A percentile compares a stretch with the other conserved stretches of the same genome.
These are phyloP conservation scores for Cladobotryum mycophilum DNA, from an alignment of 2,329 filamentous ascomycete genomes.

Conservation along the genomic window DNA sequence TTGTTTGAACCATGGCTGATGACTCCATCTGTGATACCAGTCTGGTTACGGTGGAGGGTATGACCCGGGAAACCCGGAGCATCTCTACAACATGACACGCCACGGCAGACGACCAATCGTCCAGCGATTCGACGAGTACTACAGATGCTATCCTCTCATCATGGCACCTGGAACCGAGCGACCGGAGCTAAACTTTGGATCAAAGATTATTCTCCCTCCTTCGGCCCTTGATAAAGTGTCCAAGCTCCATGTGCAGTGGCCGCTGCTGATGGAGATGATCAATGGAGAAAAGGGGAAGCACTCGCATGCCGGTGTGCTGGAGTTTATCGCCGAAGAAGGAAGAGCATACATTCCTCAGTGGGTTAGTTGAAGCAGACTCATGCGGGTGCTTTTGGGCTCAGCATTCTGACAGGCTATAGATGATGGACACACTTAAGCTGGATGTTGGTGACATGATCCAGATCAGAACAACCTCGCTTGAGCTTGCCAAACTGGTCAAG, in stretches of 20 bases:
- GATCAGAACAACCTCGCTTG: constrained; percentile 88
- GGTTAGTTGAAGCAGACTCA: constrained; percentile 47
- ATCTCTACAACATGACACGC: constrained; percentile 44
- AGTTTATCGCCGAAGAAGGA: constrained; percentile 96
- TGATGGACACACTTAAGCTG: constrained; percentile 86
- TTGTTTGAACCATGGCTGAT: neutral
- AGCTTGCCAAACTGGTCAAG: constrained; percentile 88
- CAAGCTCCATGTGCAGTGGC: constrained; percentile 91
- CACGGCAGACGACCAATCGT: constrained; percentile 42
- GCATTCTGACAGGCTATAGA: constrained; percentile 42
- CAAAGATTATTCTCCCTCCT: constrained; percentile 95
- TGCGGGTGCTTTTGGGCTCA: neutral
- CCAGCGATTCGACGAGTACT: constrained; percentile 96
- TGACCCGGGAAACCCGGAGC: constrained; percentile 42
- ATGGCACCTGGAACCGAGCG: constrained; percentile 91
- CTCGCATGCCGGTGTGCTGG: constrained; percentile 90
- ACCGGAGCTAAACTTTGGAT: constrained; percentile 87
- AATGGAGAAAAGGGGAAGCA: constrained; percentile 76
- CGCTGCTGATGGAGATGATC: constrained; percentile 91
- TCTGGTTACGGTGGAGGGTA: constrained; percentile 37
- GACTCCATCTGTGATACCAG: constrained; percentile 15
- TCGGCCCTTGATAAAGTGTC: constrained; percentile 96
- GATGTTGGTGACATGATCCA: constrained; percentile 93
- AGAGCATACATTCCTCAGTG: constrained; percentile 94
- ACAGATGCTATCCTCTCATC: constrained; percentile 89